Percentiles rank a stretch among this genome's conserved stretches.
phyloP scores from a whole-genome alignment of 805 yeast genomes.

The Candida koratica region DNA sequence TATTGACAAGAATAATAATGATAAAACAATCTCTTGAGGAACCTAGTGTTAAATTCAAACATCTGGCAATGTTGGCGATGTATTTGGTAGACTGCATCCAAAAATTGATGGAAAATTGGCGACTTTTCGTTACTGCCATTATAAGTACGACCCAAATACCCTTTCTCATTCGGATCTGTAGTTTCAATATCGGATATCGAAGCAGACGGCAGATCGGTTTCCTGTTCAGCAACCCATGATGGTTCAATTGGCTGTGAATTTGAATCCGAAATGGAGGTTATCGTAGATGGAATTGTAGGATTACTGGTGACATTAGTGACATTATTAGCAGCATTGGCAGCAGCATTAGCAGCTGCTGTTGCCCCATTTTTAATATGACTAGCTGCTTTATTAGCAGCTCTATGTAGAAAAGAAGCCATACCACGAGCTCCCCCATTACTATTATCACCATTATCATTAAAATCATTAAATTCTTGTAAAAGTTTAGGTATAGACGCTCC shows the following conservation, averaged over 20 bases:
- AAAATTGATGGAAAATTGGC: slow-evolving; percentile 90
- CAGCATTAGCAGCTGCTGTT: slow-evolving; percentile 18
- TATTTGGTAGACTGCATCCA: slow-evolving; percentile 85
- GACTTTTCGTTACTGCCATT: slow-evolving; percentile 47
- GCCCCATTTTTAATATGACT: slow-evolving; percentile 39
- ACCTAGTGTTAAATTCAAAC: slow-evolving; percentile 88
- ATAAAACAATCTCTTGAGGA: slow-evolving; percentile 76
- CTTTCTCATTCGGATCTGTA: slow-evolving; percentile 2
- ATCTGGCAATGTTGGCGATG: slow-evolving; percentile 61
- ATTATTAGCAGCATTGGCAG: slow-evolving; percentile 8
- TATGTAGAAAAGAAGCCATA: slow-evolving; percentile 35
- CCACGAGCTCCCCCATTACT: slow-evolving; percentile 21
- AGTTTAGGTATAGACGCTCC: slow-evolving; percentile 31
- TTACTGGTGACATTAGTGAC: slow-evolving; percentile 7
- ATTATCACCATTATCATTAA: slow-evolving; percentile 8
- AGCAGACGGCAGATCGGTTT: slow-evolving; percentile 2
- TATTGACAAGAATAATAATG: slow-evolving; percentile 93
- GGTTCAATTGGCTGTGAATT: slow-evolving; percentile 17
- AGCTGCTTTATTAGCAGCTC: slow-evolving; percentile 44
- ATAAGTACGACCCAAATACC: slow-evolving; percentile 18
- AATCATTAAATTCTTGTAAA: slow-evolving; percentile 11
- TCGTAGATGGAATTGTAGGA: slow-evolving; percentile 9
- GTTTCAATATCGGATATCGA: slow-evolving; percentile 1
- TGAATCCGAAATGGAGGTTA: slow-evolving; percentile 7
- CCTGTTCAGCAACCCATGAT: slow-evolving; percentile 4